phyloP scores from a whole-genome alignment of 2,329 filamentous ascomycete species.

The Rutstroemia sydowiana region DNA sequence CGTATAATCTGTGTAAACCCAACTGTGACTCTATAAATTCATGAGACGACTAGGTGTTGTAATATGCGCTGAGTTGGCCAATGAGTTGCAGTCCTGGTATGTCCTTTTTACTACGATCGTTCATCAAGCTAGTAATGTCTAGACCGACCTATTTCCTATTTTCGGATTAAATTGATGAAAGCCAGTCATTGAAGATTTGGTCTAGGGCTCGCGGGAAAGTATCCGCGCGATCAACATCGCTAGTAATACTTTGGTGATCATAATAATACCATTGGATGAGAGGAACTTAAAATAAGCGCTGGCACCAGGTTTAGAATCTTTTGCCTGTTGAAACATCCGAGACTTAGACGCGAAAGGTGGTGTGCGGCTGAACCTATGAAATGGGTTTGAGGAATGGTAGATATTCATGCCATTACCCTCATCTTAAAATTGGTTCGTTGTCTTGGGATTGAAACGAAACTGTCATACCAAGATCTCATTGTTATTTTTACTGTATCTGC shows the following conservation, averaged over 20 bases:
- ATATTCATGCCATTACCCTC: not conserved
- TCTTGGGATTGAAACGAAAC: not conserved
- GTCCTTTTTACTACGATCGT: not conserved
- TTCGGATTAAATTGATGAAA: not conserved
- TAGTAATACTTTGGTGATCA: not conserved
- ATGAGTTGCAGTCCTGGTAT: slow-evolving; percentile 17
- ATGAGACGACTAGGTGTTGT: slow-evolving; percentile 27
- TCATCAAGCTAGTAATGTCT: slow-evolving; percentile 15
- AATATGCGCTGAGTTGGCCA: slow-evolving; percentile 28
- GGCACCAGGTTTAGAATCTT: not conserved
- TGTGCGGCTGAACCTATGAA: not conserved
- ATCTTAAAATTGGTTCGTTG: not conserved
- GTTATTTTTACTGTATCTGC: too few relatives aligned
- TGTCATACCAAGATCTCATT: too few relatives aligned
- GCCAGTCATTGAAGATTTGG: slow-evolving; percentile 6
- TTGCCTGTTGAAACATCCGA: not conserved
- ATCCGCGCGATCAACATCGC: not conserved
- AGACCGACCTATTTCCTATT: not conserved
- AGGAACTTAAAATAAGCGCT: slow-evolving; percentile 5
- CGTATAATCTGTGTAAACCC: not conserved
- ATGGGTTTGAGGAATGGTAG: not conserved
- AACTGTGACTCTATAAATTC: slow-evolving; percentile 27
- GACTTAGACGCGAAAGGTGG: not conserved
- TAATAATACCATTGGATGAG: slow-evolving; percentile 1
- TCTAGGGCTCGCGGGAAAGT: not conserved